Base-by-base conservation (phyloP, 768 basidiomycete genomes). In the Crepidotus variabilis region DNA sequence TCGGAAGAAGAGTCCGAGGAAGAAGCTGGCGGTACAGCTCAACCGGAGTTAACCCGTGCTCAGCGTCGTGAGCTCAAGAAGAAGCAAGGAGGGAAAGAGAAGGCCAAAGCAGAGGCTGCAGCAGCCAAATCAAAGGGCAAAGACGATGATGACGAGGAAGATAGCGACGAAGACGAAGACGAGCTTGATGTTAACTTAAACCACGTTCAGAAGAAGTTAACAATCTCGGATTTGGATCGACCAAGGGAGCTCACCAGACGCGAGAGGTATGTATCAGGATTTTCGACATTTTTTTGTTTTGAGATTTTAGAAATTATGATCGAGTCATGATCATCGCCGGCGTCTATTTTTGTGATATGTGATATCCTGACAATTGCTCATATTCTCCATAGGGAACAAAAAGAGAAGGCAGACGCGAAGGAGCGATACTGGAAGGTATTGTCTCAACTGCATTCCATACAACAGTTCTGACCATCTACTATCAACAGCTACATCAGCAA, bases 401-500 rank as follows among this genome's bases (percentile, higher is more conserved):
- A 94, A 67, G 93, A 95, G 72, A 94, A 94, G 75, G 81, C 89
- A 64, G 93, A 94, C 1, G 91, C 93, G 1, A 84, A 91, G 67
- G 92, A 93, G 23, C 77, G 81, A 22, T 96, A 96, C 69, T 87
- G 87, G 86, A 92, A 95, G 82, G 88, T 90, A 23, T 1, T 75
- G 60, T n/a, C 11, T 14, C 16, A 5, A 21, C 11, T 45, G 13
- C 21, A 21, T 20, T 39, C 5, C 13, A 16, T 21, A 7, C 54
- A 24, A 33, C 10, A 11, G 34, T 6, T 11, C 22, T 14, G 16
- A 16, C 11, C 35, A 14, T 22, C 35, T 65, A 56, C 51, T 32
- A 39, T 53, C 16, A 47, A 11, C 61, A 90, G 89, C 76, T 90
- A 32, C 89, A 92, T 64, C 51, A 75, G 14, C 76, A 82, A 70